Evolutionary conservation across 768 basidiomycete genomes (phyloP), one percentile per base, ranked within the genome.

Genomic region (Podaxis sp.): DNA sequence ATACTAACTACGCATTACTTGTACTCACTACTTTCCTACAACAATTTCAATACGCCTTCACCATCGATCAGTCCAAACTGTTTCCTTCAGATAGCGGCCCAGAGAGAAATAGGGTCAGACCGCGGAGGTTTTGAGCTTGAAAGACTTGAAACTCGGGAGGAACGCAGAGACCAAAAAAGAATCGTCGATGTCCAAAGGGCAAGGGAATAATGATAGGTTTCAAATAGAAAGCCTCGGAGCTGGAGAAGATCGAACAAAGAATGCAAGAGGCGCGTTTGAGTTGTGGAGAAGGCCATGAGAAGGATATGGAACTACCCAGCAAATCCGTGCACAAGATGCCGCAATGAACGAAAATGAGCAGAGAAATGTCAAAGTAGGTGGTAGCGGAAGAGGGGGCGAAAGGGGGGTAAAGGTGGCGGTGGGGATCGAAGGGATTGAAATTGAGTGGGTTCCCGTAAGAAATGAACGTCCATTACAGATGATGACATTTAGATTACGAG

Each of bases 171-270:
- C 36, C 52, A 54, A 36, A 54, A 54, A 17, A n/a, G 50, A 51
- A n/a, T 54, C 52, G 7, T 54, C 22, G 19, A 55, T 17, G 38
- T 55, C 37, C 37, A 52, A 61, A 55, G 37, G 40, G 22, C 52
- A 61, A 55, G 53, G 52, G 40, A 61, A 61, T 61, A 61, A 61
- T 61, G 60, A 61, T 61, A 61, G 60, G 29, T 54, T 61, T 55
- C 57, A 59, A 61, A 52, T 37, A 37, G 12, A 37, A n/a, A 59
- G 51, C 50, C 24, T 22, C 7, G 54, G 38, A 38, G 36, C 11
- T 4, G 41, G 33, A 29, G 8, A 6, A 22, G 24, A 51, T 37
- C 47, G 58, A 22, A 12, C n/a, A 40, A 51, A 12, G 24, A 25
- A 49, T 36, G n/a, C 41, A 41, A 4, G 40, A 29, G 53, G 19